These are phyloP conservation scores for Hsuehochloa calcarea DNA, from an alignment of 176 grass and related monocot genomes.

Conservation along the genomic window DNA sequence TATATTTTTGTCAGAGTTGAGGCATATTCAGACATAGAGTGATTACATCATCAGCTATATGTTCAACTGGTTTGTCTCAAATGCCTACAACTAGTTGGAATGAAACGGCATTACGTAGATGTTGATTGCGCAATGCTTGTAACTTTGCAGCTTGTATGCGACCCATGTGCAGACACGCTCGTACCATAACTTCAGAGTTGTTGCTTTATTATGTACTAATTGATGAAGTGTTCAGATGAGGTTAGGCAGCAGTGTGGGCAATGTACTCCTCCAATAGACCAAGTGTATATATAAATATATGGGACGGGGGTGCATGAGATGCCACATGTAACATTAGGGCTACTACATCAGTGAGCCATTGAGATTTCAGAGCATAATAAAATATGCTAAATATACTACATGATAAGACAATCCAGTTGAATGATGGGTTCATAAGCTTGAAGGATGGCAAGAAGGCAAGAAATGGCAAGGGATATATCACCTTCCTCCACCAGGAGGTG, in stretches of 20 bases:
- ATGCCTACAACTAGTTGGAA: neutral
- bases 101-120: neutral
- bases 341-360: neutral
- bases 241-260: neutral
- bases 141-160: conserved; percentile 3
- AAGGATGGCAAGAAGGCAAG: conserved; percentile 5
- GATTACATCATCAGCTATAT: neutral
- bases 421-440: neutral
- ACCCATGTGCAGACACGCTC: neutral
- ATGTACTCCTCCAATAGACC: neutral
- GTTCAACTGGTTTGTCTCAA: neutral
- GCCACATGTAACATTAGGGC: neutral
- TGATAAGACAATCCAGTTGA: neutral
- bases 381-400: neutral
- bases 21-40: neutral
- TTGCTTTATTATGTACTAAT: neutral
- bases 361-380: neutral
- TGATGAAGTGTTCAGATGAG: neutral
- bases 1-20: neutral
- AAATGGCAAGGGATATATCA: conserved; percentile 38
- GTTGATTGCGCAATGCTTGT: neutral
- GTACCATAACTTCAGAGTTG: neutral
- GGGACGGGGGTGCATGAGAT: neutral
- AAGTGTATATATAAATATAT: neutral
- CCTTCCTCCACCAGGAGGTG: conserved; percentile 90